Conservation (phyloP, 345 rosid genomes). For the Lepidium africanum region DNA sequence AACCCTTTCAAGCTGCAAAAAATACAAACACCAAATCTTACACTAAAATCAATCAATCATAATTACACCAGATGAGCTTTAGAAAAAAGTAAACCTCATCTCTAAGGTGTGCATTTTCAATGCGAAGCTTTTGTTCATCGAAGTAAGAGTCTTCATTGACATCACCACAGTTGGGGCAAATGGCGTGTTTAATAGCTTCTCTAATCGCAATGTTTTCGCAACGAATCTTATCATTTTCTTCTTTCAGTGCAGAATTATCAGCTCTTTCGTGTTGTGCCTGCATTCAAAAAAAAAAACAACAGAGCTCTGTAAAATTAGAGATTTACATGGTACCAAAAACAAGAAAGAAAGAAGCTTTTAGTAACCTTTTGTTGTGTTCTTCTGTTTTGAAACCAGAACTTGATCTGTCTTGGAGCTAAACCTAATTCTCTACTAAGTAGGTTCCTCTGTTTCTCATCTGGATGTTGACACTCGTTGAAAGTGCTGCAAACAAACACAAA, state of each 20-base stretch:
- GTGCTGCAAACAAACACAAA: constrained; percentile 35
- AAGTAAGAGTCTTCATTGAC: constrained; percentile 66
- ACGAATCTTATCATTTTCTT: constrained; percentile 90
- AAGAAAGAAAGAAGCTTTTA: neutral
- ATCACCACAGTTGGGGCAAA: constrained; percentile 88
- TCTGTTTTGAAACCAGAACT: constrained; percentile 98
- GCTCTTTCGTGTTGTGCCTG: constrained; percentile 94
- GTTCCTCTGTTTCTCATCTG: constrained; percentile 92
- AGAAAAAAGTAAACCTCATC: constrained; percentile 52
- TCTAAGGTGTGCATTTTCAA: constrained; percentile 82
- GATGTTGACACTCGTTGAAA: constrained; percentile 95
- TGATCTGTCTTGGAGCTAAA: constrained; percentile 89
- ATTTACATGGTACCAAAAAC: neutral
- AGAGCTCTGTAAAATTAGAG: neutral
- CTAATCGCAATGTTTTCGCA: constrained; percentile 93
- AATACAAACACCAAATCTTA: neutral
- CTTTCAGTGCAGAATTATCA: constrained; percentile 62
- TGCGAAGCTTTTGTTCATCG: constrained; percentile 78
- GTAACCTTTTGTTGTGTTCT: constrained; percentile 93
- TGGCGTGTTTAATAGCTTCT: constrained; percentile 83
- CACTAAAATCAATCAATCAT: neutral
- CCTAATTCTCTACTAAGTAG: constrained; percentile 78
- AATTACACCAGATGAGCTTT: neutral
- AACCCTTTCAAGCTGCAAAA: constrained; percentile 76
- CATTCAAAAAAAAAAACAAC: neutral